A percentile compares a stretch with the other conserved stretches of the same genome.
phyloP scores from a whole-genome alignment of 1,284 basidiomycete genomes.

The Cryptococcus sp. region DNA sequence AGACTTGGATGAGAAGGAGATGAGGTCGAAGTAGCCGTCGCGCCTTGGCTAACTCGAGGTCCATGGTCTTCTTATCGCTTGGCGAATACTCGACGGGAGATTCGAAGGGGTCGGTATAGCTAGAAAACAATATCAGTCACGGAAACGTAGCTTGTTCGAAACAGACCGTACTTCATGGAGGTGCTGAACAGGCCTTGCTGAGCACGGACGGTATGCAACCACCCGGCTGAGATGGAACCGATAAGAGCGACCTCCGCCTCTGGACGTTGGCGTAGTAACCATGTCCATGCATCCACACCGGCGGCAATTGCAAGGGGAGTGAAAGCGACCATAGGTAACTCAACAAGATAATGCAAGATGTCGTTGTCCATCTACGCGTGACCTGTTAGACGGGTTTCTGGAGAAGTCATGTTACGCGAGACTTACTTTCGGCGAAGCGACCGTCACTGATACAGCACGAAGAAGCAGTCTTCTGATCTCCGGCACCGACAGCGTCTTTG shows the following conservation, averaged over 20 bases:
- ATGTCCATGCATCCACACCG: conserved; percentile 94
- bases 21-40: conserved; percentile 79
- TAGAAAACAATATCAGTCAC: conserved; percentile 45
- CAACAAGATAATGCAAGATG: conserved; percentile 83
- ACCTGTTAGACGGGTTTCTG: background rate
- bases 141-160: background rate
- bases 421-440: conserved; percentile 67
- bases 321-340: conserved; percentile 84
- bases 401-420: background rate
- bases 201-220: conserved; percentile 77
- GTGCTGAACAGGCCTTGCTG: conserved; percentile 81
- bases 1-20: conserved; percentile 77
- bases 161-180: conserved; percentile 67
- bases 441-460: conserved; percentile 77
- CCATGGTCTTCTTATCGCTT: conserved; percentile 81
- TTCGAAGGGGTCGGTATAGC: conserved; percentile 83
- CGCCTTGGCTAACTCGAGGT: conserved; percentile 70
- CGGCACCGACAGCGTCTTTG: conserved; percentile 68
- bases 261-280: conserved; percentile 88
- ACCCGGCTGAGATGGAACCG: conserved; percentile 81
- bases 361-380: conserved; percentile 72
- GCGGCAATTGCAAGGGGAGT: conserved; percentile 81
- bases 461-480: conserved; percentile 85
- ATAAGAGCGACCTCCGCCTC: conserved; percentile 73
- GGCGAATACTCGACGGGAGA: conserved; percentile 86